A percentile compares a stretch with the other conserved stretches of the same genome.
phyloP scores from a whole-genome alignment of 352 stramenopile genomes.

The Phytopythium boreale region DNA sequence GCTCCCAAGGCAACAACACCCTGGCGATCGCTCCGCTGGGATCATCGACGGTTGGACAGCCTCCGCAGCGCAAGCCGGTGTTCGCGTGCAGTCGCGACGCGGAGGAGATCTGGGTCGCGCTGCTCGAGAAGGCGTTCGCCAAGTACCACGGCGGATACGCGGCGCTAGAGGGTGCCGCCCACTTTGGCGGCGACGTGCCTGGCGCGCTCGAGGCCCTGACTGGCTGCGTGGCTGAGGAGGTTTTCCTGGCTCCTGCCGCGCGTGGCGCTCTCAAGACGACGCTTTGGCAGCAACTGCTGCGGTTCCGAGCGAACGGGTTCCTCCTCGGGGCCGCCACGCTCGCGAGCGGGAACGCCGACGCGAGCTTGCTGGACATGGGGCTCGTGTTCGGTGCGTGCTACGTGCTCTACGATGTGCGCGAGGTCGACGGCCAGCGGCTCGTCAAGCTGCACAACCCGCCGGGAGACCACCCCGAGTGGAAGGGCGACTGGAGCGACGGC shows the following conservation, averaged over 20 bases:
- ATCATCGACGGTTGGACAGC: neutral
- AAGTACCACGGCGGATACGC: slow-evolving; percentile 92
- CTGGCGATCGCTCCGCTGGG: too few relatives aligned
- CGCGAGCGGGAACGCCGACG: slow-evolving; percentile 78
- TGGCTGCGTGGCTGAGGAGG: slow-evolving; percentile 84
- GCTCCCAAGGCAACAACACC: neutral
- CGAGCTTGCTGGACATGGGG: slow-evolving; percentile 86
- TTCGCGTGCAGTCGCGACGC: slow-evolving; percentile 87
- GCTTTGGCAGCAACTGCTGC: slow-evolving; percentile 89
- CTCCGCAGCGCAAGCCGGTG: slow-evolving; percentile 50
- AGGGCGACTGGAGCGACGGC: slow-evolving; percentile 91
- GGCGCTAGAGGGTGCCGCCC: slow-evolving; percentile 50
- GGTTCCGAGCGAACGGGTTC: slow-evolving; percentile 86
- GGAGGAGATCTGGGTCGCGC: slow-evolving; percentile 90
- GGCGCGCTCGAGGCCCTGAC: slow-evolving; percentile 88
- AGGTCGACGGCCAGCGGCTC: slow-evolving; percentile 84
- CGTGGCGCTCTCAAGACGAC: slow-evolving; percentile 85
- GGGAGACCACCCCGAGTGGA: slow-evolving; percentile 91
- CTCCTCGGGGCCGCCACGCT: slow-evolving; percentile 89
- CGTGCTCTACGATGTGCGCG: slow-evolving; percentile 88
- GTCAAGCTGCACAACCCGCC: slow-evolving; percentile 91
- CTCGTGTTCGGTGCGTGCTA: slow-evolving; percentile 91
- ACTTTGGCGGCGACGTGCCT: slow-evolving; percentile 82
- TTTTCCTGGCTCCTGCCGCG: slow-evolving; percentile 80
- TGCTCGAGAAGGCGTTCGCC: slow-evolving; percentile 92